Evolutionary conservation across 768 basidiomycete species (phyloP), one percentile per base, ranked within the genome.

Genomic region (Tulasnella sp.): DNA sequence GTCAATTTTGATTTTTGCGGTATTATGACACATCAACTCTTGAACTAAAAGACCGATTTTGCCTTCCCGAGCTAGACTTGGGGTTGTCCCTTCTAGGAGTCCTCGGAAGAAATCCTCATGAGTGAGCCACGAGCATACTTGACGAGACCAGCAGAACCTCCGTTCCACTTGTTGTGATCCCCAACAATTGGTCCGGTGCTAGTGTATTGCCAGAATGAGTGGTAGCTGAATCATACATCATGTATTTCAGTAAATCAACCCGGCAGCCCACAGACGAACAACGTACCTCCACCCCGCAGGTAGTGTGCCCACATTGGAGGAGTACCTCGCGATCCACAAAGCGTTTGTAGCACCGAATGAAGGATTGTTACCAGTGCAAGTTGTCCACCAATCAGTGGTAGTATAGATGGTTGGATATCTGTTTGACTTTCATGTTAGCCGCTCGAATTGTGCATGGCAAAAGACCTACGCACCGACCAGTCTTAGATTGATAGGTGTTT

Each of bases 311-410:
- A 74, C 62, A 22, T 62, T 56, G 6, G 75, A 72, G 3, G 73
- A 60, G 39, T 69, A 80, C 24, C 66, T 62, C 1, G 81, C 79
- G 37, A 81, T 69, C 77, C 77, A 81, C 2, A 83, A 66, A 2
- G 79, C 77, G 59, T 73, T 78, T 48, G 65, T 71, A 3, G 58
- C 48, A 1, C 60, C 70, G 55, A 82, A 81, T 3, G 63, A 64
- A 12, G 66, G 64, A 49, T 70, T 75, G 60, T 78, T 75, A 0
- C 74, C 77, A 2, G 81, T 82, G 61, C 81, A 83, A 7, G 68
- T 70, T 8, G 57, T 73, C 81, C 81, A 83, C 80, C 80, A 82
- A 60, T 72, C 66, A 9, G 76, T 79, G 3, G 74, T 77, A 25
- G 75, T 75, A 56, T 81, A 81, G 50, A 80, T 77, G 34, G 75